Conservation (phyloP, 139 green algal species). For the Coelastrella sp. region DNA sequence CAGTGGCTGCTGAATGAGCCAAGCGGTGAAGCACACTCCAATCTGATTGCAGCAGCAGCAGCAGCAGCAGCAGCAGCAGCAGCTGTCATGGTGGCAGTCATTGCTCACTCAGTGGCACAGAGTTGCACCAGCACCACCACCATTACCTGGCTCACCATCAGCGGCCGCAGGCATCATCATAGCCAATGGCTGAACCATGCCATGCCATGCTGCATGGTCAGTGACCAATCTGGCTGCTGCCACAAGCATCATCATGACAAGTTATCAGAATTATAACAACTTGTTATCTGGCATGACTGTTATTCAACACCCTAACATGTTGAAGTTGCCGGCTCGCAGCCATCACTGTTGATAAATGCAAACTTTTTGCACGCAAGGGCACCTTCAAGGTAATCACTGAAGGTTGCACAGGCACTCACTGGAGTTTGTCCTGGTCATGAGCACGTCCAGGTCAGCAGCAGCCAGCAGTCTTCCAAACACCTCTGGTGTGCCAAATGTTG, state of each 20-base stretch:
- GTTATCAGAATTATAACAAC: too few species aligned
- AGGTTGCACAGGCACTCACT: background rate
- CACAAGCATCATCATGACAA: too few species aligned
- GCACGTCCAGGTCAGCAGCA: background rate
- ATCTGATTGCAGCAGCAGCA: background rate
- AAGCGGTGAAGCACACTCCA: conserved; percentile 1
- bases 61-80: background rate
- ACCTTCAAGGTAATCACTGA: too few species aligned
- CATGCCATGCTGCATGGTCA: too few species aligned
- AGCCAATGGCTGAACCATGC: too few species aligned
- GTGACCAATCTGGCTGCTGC: too few species aligned
- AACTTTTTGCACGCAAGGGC: background rate
- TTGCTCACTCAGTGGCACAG: background rate
- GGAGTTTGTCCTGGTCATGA: background rate
- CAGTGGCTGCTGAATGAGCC: background rate
- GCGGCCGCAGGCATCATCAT: too few species aligned
- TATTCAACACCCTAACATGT: too few species aligned
- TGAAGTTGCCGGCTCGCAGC: too few species aligned
- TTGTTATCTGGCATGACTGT: too few species aligned
- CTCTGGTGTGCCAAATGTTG: background rate
- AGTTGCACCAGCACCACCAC: background rate
- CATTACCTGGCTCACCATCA: too few species aligned
- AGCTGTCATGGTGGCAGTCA: background rate
- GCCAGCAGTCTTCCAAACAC: background rate
- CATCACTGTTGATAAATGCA: background rate